Percentiles rank a stretch among this genome's conserved stretches.
Evolutionary conservation across 176 grass and related monocot genomes (phyloP).

Genomic region (Aegilops tauschii): DNA sequence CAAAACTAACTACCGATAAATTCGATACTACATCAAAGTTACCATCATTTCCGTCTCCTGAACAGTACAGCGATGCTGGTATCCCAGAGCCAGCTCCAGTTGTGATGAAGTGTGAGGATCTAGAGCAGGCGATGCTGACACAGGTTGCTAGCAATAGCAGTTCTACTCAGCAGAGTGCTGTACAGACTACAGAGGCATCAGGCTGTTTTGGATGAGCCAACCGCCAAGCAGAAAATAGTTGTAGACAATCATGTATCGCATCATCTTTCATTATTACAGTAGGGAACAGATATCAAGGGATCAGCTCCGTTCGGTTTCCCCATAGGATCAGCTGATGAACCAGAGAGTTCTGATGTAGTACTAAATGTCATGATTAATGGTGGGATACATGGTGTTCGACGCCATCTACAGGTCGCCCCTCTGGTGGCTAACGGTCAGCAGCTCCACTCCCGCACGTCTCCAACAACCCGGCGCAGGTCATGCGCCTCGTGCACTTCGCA

Average conservation of each 20-base stretch:
- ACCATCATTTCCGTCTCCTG: slow-evolving; percentile 12
- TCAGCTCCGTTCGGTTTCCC: slow-evolving; percentile 29
- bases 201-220: slow-evolving; percentile 25
- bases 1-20: slow-evolving; percentile 20
- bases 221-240: slow-evolving; percentile 32
- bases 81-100: slow-evolving; percentile 42
- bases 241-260: slow-evolving; percentile 75
- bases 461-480: too few relatives aligned
- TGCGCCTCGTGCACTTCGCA: too few relatives aligned
- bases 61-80: slow-evolving; percentile 38
- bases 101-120: slow-evolving; percentile 86
- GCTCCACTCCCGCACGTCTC: too few relatives aligned
- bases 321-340: slow-evolving; percentile 35
- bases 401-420: too few relatives aligned
- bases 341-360: slow-evolving; percentile 1
- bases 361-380: slow-evolving; percentile 31
- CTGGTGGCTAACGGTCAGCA: too few relatives aligned
- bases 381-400: slow-evolving; percentile 6
- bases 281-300: slow-evolving; percentile 46
- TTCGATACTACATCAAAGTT: slow-evolving; percentile 32
- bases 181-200: slow-evolving; percentile 6
- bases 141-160: slow-evolving; percentile 30
- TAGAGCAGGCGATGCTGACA: slow-evolving; percentile 82
- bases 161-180: slow-evolving; percentile 17
- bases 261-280: slow-evolving; percentile 70